These are phyloP conservation scores for Immersiporthe knoxdaviesiana DNA, from an alignment of 2,329 filamentous ascomycete genomes.

Conservation along the genomic window DNA sequence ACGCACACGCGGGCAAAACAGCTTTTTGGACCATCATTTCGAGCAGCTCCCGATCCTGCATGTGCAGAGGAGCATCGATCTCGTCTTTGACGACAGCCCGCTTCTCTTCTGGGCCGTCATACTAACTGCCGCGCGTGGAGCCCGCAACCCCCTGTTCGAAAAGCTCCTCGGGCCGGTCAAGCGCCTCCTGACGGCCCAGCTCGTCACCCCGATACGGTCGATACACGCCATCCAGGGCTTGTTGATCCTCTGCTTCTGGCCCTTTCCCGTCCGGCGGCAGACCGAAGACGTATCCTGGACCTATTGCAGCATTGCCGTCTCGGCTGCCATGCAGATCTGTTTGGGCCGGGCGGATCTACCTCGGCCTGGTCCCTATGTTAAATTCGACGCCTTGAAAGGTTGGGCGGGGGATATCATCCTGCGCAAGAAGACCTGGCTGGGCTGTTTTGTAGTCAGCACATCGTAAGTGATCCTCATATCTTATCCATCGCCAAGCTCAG, in stretches of 20 bases:
- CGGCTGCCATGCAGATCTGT: constrained; percentile 3
- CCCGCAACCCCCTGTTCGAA: not conserved
- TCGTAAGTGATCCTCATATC: not conserved
- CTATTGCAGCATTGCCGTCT: constrained; percentile 2
- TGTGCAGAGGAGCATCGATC: not conserved
- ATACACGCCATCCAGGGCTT: constrained; percentile 3
- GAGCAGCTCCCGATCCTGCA: constrained; percentile 1
- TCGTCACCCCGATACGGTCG: not conserved
- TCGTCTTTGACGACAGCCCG: not conserved
- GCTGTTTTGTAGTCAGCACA: constrained; percentile 7
- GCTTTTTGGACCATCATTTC: not conserved
- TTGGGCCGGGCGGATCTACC: constrained; percentile 1
- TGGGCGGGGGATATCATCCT: not conserved
- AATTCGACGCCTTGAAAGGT: not conserved
- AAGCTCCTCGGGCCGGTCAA: not conserved
- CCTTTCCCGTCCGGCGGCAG: not conserved
- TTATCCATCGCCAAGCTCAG: not conserved
- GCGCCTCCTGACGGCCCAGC: not conserved
- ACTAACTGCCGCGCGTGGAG: not conserved
- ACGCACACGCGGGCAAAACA: not conserved
- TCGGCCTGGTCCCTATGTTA: not conserved
- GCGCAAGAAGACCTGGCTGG: constrained; percentile 6
- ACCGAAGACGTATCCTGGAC: constrained; percentile 1
- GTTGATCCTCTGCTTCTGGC: not conserved
- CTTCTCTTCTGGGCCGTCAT: constrained; percentile 2